Evolutionary conservation across 192 early-diverging fungal species (phyloP), one percentile per base, ranked within the genome.

Genomic region (Ramicandelaber brevisporus): DNA sequence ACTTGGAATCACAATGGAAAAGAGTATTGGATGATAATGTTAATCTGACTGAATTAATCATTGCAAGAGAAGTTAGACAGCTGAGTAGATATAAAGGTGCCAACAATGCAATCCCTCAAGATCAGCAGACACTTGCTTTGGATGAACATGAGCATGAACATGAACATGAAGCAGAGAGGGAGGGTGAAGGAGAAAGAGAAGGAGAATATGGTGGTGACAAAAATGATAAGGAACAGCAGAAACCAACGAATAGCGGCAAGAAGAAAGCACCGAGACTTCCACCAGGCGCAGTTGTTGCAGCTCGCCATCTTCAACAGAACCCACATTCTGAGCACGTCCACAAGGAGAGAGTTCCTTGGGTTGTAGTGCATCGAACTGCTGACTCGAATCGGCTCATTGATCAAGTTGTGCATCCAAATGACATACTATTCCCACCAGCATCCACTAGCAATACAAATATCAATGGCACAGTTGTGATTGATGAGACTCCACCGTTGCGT

Each of bases 321-420:
- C 58, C 53, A n/a, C 46, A 75, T 0, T 48, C 72, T 0, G 83
- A 73, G 43, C 84, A 86, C 2, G 69, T 83, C 32, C 66, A 81
- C 37, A 78, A 76, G 2, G 82, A 92, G 40, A 61, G 89, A 6
- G 73, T 92, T 12, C 84, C 89, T 1, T 92, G 77, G 34, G 62
- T 92, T 1, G 76, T 96, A 2, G 65, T 77, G 0, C n/a, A 46
- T 74, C 33, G 54, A 62, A 11, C 68, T 67, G n/a, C 62, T 63
- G 0, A 53, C 61, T 6, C 52, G 58, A n/a, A n/a, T 5, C 58
- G 73, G 18, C 44, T 88, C 6, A 63, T 60, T 6, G 82, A 87
- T 36, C 66, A 68, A 12, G 67, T 73, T 5, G 59, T 84, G 8
- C 33, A 50, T 5, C 82, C 85, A 1, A 49, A 67, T 9, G 60